phyloP scores from a whole-genome alignment of 208 protist species.

The Herpetomonas tarakana region DNA sequence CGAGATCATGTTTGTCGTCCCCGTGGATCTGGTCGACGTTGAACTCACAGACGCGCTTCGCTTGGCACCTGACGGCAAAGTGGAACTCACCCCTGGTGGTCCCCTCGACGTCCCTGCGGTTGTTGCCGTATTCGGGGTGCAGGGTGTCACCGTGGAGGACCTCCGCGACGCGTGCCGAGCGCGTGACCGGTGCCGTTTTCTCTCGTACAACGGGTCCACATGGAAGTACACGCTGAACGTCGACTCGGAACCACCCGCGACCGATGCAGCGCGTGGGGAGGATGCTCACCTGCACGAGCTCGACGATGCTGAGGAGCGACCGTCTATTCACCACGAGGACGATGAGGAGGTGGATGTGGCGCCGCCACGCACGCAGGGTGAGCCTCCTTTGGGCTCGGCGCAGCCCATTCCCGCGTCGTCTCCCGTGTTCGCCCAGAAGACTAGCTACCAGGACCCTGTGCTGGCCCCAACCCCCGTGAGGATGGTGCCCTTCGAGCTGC shows the following conservation, averaged over 20 bases:
- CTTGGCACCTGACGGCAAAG: conserved; percentile 56
- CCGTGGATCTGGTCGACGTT: conserved; percentile 76
- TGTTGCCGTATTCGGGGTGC: conserved; percentile 62
- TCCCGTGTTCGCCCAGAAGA: neutral
- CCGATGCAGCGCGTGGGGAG: conserved; percentile 3
- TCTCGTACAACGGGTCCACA: conserved; percentile 30
- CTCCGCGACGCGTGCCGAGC: conserved; percentile 25
- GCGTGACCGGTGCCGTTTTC: conserved; percentile 26
- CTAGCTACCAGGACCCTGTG: neutral
- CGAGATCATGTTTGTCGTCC: conserved; percentile 64
- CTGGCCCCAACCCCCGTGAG: neutral
- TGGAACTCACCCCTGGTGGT: conserved; percentile 52
- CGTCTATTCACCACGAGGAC: conserved; percentile 9
- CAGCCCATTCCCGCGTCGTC: conserved; percentile 5
- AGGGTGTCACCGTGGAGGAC: conserved; percentile 26
- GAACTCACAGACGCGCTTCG: conserved; percentile 56
- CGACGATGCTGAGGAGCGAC: neutral
- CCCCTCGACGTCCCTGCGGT: conserved; percentile 63
- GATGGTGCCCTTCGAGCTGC: conserved; percentile 45
- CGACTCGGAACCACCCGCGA: conserved; percentile 3
- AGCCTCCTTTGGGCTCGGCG: conserved; percentile 10
- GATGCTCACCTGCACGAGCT: conserved; percentile 6
- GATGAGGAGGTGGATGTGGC: conserved; percentile 7
- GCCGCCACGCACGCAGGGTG: neutral
- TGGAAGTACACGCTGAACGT: conserved; percentile 42